These are phyloP conservation scores for Barbatosphaeria neglecta DNA, from an alignment of 495 filamentous ascomycete genomes.

Conservation along the genomic window DNA sequence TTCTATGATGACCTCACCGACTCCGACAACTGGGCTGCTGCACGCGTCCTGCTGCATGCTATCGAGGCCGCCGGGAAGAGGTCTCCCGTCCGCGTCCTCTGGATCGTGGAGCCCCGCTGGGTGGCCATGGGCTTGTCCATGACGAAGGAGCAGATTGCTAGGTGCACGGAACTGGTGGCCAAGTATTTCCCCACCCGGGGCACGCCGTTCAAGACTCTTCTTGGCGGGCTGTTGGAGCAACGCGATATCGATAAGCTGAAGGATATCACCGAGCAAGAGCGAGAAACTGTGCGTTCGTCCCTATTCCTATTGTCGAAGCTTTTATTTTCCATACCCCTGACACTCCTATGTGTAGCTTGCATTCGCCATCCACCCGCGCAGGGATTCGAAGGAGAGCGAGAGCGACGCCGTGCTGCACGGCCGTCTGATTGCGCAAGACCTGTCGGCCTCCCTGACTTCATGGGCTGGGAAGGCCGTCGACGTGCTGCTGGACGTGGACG, in stretches of 20 bases:
- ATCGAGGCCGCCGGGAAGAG: neutral
- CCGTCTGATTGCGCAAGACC: neutral
- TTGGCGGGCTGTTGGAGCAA: neutral
- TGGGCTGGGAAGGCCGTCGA: neutral
- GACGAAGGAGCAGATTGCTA: neutral
- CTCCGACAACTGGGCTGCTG: conserved; percentile 3
- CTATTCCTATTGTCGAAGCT: neutral
- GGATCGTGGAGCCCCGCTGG: conserved; percentile 1
- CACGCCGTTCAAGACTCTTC: neutral
- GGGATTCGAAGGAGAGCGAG: neutral
- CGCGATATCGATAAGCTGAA: neutral
- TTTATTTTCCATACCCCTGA: neutral
- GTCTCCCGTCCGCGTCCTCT: neutral
- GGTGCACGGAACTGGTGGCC: neutral
- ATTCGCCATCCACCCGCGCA: neutral
- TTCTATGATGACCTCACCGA: conserved; percentile 3
- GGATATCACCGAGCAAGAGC: neutral
- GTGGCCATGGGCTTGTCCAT: conserved; percentile 2
- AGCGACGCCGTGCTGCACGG: neutral
- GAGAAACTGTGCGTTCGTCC: neutral
- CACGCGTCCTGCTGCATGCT: neutral
- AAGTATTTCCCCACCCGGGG: neutral
- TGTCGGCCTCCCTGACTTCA: neutral
- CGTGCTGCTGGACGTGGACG: neutral
- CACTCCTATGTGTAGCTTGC: neutral